Conservation (phyloP, 768 basidiomycete genomes). For the Brasilioporus rufonigricans region DNA sequence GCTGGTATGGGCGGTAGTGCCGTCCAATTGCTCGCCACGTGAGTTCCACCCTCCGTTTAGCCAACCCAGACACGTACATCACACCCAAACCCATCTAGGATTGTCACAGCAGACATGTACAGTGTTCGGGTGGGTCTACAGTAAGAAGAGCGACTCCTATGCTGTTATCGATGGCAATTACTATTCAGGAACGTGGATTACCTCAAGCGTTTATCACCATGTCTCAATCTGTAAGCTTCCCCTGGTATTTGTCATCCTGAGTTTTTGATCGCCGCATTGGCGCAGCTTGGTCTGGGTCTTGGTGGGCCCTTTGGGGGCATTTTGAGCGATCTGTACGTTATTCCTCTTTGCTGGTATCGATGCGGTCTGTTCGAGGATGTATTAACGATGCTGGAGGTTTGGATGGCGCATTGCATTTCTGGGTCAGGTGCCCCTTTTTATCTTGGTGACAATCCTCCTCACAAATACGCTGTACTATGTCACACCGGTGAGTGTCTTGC, state of each 20-base stretch:
- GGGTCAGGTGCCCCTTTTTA: constrained; percentile 8
- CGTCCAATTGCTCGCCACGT: constrained; percentile 14
- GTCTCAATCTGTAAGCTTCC: constrained; percentile 3
- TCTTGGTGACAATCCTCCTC: constrained; percentile 1
- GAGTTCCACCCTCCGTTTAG: neutral
- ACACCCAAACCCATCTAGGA: neutral
- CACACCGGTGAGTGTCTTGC: too few relatives aligned
- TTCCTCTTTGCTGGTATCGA: too few relatives aligned
- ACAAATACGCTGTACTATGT: constrained; percentile 4
- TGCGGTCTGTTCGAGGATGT: neutral
- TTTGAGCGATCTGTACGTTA: constrained; percentile 10
- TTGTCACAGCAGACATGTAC: constrained; percentile 14
- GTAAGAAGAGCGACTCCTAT: neutral
- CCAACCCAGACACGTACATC: neutral
- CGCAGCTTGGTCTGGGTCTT: constrained; percentile 12
- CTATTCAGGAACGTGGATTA: constrained; percentile 1
- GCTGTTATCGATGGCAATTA: neutral
- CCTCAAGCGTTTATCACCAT: constrained; percentile 45
- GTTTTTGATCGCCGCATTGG: neutral
- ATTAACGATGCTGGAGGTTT: too few relatives aligned
- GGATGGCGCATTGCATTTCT: too few relatives aligned
- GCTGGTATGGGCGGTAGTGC: too few relatives aligned
- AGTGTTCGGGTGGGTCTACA: constrained; percentile 3
- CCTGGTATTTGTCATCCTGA: neutral
- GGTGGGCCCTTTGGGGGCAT: constrained; percentile 13